Percentiles rank a stretch among this genome's conserved stretches.
These are phyloP conservation scores for Musa acuminata DNA, from an alignment of 176 grass and related monocot species.

Conservation along the genomic window DNA sequence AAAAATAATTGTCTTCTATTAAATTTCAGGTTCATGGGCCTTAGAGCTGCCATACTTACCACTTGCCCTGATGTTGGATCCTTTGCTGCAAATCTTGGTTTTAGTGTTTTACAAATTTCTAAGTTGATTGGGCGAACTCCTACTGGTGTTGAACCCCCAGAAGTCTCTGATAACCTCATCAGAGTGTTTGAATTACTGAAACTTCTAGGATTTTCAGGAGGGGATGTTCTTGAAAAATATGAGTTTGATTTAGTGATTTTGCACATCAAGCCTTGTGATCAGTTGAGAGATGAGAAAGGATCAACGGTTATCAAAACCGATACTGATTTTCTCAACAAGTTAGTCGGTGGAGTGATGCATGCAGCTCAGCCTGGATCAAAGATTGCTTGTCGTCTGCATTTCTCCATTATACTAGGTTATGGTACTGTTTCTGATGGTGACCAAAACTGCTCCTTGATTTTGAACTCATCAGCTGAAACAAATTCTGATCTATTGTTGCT, in stretches of 20 bases:
- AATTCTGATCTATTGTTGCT: constrained; percentile 63
- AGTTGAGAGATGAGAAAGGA: constrained; percentile 33
- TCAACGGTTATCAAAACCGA: constrained; percentile 39
- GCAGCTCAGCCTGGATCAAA: constrained; percentile 31
- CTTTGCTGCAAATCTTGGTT: constrained; percentile 42
- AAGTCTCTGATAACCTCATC: constrained; percentile 17
- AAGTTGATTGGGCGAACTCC: constrained; percentile 20
- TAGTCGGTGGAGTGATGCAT: constrained; percentile 55
- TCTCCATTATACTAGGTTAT: constrained; percentile 71
- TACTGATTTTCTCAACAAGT: constrained; percentile 51
- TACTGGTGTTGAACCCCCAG: background rate
- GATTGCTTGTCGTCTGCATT: constrained; percentile 47
- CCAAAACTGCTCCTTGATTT: constrained; percentile 26
- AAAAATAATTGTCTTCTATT: background rate
- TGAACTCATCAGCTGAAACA: constrained; percentile 24
- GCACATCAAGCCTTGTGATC: constrained; percentile 44
- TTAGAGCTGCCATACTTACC: constrained; percentile 66
- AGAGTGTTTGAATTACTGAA: constrained; percentile 26
- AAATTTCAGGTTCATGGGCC: constrained; percentile 64
- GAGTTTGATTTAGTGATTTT: constrained; percentile 78
- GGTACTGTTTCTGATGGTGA: constrained; percentile 39
- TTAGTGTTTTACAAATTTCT: constrained; percentile 39
- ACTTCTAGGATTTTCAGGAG: constrained; percentile 49
- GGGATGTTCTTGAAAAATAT: constrained; percentile 41
- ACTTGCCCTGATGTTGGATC: constrained; percentile 37